Conservation (phyloP, 2,329 filamentous ascomycete species). For the Rachicladosporium sp. region DNA sequence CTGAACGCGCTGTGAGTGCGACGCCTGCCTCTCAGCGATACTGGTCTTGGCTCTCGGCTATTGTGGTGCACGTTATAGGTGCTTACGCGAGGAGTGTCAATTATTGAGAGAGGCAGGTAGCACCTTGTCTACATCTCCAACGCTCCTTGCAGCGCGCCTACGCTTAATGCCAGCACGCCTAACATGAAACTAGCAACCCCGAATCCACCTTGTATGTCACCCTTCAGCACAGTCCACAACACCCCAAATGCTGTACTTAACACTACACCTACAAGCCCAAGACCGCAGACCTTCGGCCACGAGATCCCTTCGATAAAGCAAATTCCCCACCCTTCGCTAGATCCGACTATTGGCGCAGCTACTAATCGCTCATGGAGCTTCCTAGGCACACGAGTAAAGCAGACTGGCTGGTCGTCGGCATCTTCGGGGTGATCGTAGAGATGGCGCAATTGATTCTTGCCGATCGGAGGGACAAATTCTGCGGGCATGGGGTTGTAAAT, state of each 20-base stretch:
- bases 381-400: neutral
- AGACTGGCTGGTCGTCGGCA: neutral
- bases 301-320: conserved; percentile 1
- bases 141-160: conserved; percentile 1
- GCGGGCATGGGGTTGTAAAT: neutral
- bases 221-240: neutral
- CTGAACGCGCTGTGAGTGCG: too few species aligned
- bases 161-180: neutral
- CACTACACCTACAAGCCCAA: neutral
- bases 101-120: too few species aligned
- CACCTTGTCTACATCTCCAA: conserved; percentile 1
- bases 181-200: conserved; percentile 2
- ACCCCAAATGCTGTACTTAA: neutral
- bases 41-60: too few species aligned
- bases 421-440: neutral
- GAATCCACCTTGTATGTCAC: conserved; percentile 1
- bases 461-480: neutral
- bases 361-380: neutral
- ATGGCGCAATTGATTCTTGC: neutral
- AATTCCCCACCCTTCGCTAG: neutral
- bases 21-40: too few species aligned
- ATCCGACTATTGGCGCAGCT: neutral
- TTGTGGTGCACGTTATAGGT: too few species aligned
- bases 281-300: neutral
- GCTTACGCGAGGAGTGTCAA: too few species aligned